These are phyloP conservation scores for Collybia sp. DNA, from an alignment of 768 basidiomycete species.

Conservation along the genomic window DNA sequence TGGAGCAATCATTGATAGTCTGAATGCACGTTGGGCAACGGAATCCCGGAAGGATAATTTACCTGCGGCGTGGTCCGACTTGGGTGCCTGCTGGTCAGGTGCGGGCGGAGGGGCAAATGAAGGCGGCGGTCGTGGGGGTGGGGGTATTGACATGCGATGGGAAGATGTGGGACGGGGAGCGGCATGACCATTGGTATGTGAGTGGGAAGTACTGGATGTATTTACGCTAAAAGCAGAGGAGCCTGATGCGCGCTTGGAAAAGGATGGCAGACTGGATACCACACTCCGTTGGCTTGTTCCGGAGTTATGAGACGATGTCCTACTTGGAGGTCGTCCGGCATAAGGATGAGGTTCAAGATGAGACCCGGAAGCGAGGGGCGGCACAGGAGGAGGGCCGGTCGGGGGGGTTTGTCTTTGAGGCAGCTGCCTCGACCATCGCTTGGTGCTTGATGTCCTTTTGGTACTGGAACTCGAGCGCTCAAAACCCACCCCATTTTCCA, in stretches of 20 bases:
- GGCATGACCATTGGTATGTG: conserved; percentile 16
- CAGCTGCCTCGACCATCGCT: conserved; percentile 53
- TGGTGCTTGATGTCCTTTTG: conserved; percentile 24
- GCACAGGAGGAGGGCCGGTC: conserved; percentile 53
- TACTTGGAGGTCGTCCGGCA: conserved; percentile 28
- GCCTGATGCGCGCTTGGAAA: conserved; percentile 48
- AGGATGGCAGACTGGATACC: conserved; percentile 40
- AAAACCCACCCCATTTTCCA: conserved; percentile 24
- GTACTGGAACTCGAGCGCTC: conserved; percentile 35
- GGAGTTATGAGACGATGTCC: conserved; percentile 31
- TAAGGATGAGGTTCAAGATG: conserved; percentile 24
- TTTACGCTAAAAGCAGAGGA: conserved; percentile 44
- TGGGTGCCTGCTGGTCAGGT: conserved; percentile 32
- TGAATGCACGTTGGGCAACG: conserved; percentile 49
- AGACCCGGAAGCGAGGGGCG: conserved; percentile 19
- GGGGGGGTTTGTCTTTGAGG: conserved; percentile 56
- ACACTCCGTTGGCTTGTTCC: conserved; percentile 36
- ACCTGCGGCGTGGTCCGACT: conserved; percentile 13
- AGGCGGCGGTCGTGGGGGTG: conserved; percentile 72
- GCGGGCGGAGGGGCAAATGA: conserved; percentile 67
- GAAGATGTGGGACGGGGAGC: conserved; percentile 22
- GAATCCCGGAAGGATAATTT: conserved; percentile 52
- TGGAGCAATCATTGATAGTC: conserved; percentile 57
- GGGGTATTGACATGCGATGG: conserved; percentile 59
- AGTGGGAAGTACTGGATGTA: conserved; percentile 38